phyloP scores from a whole-genome alignment of 495 filamentous ascomycete species.

The Neurospora sp. region DNA sequence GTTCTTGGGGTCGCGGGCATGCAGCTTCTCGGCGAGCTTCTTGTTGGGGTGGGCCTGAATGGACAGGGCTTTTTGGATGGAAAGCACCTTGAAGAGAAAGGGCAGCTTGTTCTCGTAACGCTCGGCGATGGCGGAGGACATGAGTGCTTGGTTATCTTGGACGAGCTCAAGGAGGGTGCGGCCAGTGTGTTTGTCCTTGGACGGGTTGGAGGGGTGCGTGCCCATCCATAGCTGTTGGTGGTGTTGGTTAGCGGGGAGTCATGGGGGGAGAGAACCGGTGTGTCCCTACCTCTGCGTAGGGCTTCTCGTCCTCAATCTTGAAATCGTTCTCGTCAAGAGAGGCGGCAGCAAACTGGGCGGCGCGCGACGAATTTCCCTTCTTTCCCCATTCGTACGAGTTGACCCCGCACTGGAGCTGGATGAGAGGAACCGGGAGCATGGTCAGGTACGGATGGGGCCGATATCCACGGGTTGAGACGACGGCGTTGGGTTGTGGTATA shows the following conservation, averaged over 20 bases:
- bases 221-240: constrained; percentile 89
- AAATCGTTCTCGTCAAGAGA: constrained; percentile 57
- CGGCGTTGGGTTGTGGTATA: background rate
- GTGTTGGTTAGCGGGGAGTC: background rate
- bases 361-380: constrained; percentile 68
- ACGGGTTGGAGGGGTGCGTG: constrained; percentile 91
- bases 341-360: constrained; percentile 68
- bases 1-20: constrained; percentile 78
- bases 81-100: constrained; percentile 96
- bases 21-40: constrained; percentile 84
- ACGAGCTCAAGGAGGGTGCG: constrained; percentile 85
- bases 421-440: constrained; percentile 54
- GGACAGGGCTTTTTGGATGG: constrained; percentile 84
- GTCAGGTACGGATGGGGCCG: background rate
- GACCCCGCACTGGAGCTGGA: constrained; percentile 88
- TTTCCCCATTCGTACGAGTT: constrained; percentile 99
- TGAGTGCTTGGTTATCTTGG: constrained; percentile 73
- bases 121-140: constrained; percentile 60
- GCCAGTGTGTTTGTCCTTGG: constrained; percentile 75
- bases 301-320: constrained; percentile 66
- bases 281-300: constrained; percentile 67
- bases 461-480: background rate
- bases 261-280: too few species aligned
- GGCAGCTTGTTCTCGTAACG: constrained; percentile 58
- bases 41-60: constrained; percentile 99